Base-by-base conservation (phyloP, 2,329 filamentous ascomycete genomes). In the Aspergillus ochraceus region DNA sequence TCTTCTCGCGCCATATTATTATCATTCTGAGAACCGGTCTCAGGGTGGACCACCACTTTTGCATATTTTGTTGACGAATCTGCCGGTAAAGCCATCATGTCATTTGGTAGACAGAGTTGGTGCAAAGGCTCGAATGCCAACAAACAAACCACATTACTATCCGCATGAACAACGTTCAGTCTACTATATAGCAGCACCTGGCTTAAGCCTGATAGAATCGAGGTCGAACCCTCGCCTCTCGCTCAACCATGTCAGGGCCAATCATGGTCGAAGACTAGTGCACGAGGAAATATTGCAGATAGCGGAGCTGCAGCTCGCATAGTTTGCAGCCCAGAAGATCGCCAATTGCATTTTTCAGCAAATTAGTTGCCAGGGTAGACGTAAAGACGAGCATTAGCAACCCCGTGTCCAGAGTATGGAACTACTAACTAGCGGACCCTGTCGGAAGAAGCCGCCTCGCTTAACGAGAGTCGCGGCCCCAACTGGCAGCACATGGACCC, bases 41-140 rank as follows among this genome's bases (percentile, higher is more conserved):
- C 39, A 2, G 62, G 39, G 36, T 54, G 62, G 51, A 55, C 56
- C 57, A 63, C 64, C 24, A 50, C 29, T 51, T 54, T 19, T n/a
- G 32, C 54, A 26, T 50, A 24, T 45, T 57, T 50, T n/a, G 26
- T 49, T n/a, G 54, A 51, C 32, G 61, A 61, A 56, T 66, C 60
- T 29, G 49, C 45, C 6, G 63, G 58, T 8, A 60, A 63, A 36
- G 49, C 24, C 57, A 57, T 58, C 24, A 49, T 54, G 36, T 11
- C 10, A 36, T 14, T 5, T 36, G 32, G 12, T 36, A 36, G 12
- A 36, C 32, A 36, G 11, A 12, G 10, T 12, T 36, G 32, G 14
- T 6, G 11, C 12, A 14, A 12, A 36, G 12, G 32, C 12, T 12
- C 2, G 32, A 36, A 11, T 36, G 32, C 32, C 32, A 36, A 36